phyloP scores from a whole-genome alignment of 768 basidiomycete genomes.

The Cystofilobasidium capitatum region DNA sequence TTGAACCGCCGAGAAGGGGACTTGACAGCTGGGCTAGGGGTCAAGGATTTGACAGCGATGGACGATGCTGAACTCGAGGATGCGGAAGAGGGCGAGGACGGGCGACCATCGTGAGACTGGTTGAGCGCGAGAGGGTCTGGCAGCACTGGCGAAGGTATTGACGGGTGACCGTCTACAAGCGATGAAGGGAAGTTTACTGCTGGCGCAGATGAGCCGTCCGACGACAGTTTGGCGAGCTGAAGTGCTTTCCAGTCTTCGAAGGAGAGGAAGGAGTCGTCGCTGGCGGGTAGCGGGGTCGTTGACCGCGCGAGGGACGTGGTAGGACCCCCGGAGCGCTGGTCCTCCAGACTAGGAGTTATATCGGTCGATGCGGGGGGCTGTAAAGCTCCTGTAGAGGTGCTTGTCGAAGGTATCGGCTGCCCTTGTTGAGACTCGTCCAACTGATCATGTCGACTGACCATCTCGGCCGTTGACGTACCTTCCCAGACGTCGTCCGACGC shows the following conservation, averaged over 20 bases:
- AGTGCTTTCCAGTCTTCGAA: conserved; percentile 27
- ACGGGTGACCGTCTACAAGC: background rate
- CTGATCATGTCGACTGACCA: too few species aligned
- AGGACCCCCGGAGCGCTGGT: background rate
- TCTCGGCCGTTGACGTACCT: too few species aligned
- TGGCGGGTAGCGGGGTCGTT: background rate
- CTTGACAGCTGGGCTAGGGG: background rate
- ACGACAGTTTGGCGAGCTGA: background rate
- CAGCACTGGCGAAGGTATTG: background rate
- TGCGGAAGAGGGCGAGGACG: background rate
- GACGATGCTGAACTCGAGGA: background rate
- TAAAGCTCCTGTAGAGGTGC: too few species aligned
- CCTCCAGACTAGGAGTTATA: background rate
- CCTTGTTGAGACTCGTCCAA: too few species aligned
- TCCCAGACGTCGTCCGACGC: background rate
- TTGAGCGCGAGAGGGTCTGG: background rate
- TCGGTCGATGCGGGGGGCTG: too few species aligned
- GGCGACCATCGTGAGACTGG: background rate
- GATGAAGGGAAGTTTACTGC: background rate
- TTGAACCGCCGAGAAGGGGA: conserved; percentile 54
- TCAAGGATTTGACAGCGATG: background rate
- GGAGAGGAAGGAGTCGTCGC: conserved; percentile 8
- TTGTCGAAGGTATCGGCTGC: too few species aligned
- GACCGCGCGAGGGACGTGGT: background rate
- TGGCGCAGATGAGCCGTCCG: background rate